phyloP scores from a whole-genome alignment of 306 rosid species.

The Vicia sativa region DNA sequence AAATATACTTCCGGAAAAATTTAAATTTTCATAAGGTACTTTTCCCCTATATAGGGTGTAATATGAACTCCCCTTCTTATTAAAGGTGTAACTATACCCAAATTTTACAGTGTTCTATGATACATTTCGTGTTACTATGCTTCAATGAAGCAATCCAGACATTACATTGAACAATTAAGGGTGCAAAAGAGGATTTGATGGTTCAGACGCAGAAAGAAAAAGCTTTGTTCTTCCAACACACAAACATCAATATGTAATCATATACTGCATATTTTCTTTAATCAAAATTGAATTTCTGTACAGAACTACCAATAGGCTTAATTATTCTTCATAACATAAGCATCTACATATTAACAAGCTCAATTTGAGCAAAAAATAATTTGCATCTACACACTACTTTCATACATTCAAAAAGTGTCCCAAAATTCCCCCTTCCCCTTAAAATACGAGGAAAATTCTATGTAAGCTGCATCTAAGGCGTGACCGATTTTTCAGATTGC shows the following conservation, averaged over 20 bases:
- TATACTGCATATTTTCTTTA: conserved; percentile 40
- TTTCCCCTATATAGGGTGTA: too few relatives aligned
- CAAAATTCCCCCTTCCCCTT: conserved; percentile 11
- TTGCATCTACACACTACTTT: conserved; percentile 39
- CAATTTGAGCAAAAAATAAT: conserved; percentile 57
- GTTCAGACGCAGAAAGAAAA: not conserved
- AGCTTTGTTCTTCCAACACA: not conserved
- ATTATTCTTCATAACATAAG: conserved; percentile 8
- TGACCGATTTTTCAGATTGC: not conserved
- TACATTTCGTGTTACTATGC: too few relatives aligned
- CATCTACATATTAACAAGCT: conserved; percentile 51
- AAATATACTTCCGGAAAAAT: too few relatives aligned
- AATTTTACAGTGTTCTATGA: too few relatives aligned
- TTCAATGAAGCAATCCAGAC: too few relatives aligned
- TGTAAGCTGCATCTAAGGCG: conserved; percentile 1
- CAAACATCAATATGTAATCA: conserved; percentile 17
- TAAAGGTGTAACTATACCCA: too few relatives aligned
- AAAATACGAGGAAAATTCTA: not conserved
- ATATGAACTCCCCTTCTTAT: too few relatives aligned
- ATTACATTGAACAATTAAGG: too few relatives aligned
- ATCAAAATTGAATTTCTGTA: conserved; percentile 48
- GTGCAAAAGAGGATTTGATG: too few relatives aligned
- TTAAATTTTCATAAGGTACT: too few relatives aligned
- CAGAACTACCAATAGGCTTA: conserved; percentile 27
- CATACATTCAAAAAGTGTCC: conserved; percentile 17